A percentile compares a stretch with the other conserved stretches of the same genome.
Conservation (phyloP, 2,329 filamentous ascomycete genomes). For the Penicillium frequentans region DNA sequence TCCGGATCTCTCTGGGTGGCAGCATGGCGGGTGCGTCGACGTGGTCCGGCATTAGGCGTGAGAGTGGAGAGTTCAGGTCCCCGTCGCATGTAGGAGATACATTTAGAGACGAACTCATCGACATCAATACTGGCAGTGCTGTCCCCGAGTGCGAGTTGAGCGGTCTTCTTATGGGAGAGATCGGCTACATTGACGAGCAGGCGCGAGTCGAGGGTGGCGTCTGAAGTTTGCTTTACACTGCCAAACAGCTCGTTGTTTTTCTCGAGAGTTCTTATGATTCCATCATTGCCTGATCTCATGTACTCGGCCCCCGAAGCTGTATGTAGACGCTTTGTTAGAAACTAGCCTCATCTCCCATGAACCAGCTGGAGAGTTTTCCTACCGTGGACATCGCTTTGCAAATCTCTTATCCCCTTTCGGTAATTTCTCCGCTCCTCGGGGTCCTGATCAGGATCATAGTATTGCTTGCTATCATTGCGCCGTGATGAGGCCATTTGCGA, state of each 20-base stretch:
- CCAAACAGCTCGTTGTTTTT: conserved; percentile 65
- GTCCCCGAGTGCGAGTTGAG: conserved; percentile 67
- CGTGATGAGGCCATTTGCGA: conserved; percentile 29
- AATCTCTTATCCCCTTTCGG: conserved; percentile 67
- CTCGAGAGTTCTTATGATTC: conserved; percentile 65
- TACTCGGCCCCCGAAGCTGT: conserved; percentile 71
- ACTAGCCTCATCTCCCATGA: neutral
- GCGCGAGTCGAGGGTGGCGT: conserved; percentile 88
- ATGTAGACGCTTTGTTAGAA: neutral
- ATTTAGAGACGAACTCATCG: conserved; percentile 89
- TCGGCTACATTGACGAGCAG: conserved; percentile 80
- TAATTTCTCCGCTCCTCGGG: conserved; percentile 70
- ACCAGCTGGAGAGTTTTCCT: conserved; percentile 11
- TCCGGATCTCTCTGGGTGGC: conserved; percentile 47
- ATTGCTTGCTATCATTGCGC: conserved; percentile 45
- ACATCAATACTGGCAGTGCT: conserved; percentile 78
- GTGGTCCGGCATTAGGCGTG: conserved; percentile 40
- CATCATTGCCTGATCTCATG: conserved; percentile 63
- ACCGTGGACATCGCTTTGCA: conserved; percentile 64
- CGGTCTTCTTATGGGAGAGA: conserved; percentile 73
- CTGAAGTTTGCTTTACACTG: conserved; percentile 80
- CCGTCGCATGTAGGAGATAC: conserved; percentile 80
- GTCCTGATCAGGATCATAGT: conserved; percentile 82
- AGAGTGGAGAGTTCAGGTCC: conserved; percentile 59
- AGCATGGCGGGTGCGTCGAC: conserved; percentile 35